A percentile compares a stretch with the other conserved stretches of the same genome.
phyloP scores from a whole-genome alignment of 1,284 basidiomycete species.

The Cutaneotrichosporon spelunceum region DNA sequence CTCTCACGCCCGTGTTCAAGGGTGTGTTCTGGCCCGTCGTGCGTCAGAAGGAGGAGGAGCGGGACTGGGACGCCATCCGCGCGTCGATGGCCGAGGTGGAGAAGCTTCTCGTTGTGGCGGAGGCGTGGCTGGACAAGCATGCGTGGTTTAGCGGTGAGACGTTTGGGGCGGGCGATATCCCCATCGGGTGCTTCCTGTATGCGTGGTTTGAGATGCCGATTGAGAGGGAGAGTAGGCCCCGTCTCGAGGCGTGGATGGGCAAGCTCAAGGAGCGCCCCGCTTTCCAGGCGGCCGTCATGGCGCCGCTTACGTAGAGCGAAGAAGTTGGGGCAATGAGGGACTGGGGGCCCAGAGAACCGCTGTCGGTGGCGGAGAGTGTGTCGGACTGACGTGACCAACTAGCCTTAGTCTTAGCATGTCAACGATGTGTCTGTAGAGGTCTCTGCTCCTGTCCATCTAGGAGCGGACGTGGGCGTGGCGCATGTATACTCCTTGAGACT shows the following conservation, averaged over 20 bases:
- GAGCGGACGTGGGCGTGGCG: no score
- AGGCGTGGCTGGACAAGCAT: slow-evolving; percentile 2
- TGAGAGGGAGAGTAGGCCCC: slow-evolving; percentile 1
- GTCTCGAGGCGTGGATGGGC: slow-evolving; percentile 15
- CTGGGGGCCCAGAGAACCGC: no score
- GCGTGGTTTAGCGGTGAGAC: neutral
- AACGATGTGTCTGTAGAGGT: no score
- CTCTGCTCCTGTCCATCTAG: no score
- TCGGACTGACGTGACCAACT: no score
- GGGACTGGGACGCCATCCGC: slow-evolving; percentile 9
- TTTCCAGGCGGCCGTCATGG: slow-evolving; percentile 16
- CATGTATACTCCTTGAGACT: no score
- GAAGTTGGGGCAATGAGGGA: no score
- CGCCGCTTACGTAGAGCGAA: slow-evolving; percentile 3
- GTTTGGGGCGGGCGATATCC: slow-evolving; percentile 17
- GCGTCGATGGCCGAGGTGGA: neutral
- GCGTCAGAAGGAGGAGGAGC: slow-evolving; percentile 12
- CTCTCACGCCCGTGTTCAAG: neutral
- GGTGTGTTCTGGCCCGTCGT: slow-evolving; percentile 14
- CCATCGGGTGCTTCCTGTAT: slow-evolving; percentile 16
- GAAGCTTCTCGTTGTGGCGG: slow-evolving; percentile 5
- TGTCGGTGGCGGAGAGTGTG: no score
- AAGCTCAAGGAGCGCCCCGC: slow-evolving; percentile 11
- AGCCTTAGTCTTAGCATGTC: no score
- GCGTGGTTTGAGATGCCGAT: slow-evolving; percentile 17